Percentiles rank a stretch among this genome's conserved stretches.
phyloP scores from a whole-genome alignment of 371 early-diverging fungal species.

The Rhizopus delemar region DNA sequence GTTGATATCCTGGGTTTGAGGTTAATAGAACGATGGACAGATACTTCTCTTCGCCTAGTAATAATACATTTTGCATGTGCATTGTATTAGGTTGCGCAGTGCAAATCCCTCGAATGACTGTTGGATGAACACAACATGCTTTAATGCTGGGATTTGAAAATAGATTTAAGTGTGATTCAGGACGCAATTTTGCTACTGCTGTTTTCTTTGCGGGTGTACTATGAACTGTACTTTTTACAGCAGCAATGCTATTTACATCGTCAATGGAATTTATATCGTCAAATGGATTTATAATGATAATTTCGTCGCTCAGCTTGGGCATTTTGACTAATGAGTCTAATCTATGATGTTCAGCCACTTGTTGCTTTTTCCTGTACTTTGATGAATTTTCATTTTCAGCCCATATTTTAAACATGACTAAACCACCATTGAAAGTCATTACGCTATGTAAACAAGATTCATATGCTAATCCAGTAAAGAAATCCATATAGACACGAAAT shows the following conservation, averaged over 20 bases:
- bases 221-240: not conserved
- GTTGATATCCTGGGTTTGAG: slow-evolving; percentile 43
- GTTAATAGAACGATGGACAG: slow-evolving; percentile 38
- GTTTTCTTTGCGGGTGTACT: not conserved
- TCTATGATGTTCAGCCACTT: not conserved
- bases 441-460: slow-evolving; percentile 48
- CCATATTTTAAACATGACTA: slow-evolving; percentile 53
- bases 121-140: slow-evolving; percentile 51
- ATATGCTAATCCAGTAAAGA: slow-evolving; percentile 44
- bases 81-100: slow-evolving; percentile 38
- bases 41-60: slow-evolving; percentile 50
- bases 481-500: slow-evolving; percentile 45
- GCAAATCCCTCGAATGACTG: slow-evolving; percentile 44
- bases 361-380: not conserved
- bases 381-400: slow-evolving; percentile 18
- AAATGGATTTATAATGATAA: slow-evolving; percentile 23
- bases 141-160: slow-evolving; percentile 29
- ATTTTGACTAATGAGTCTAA: slow-evolving; percentile 7
- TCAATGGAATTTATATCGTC: slow-evolving; percentile 17
- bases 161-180: slow-evolving; percentile 36
- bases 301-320: slow-evolving; percentile 45
- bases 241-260: slow-evolving; percentile 2
- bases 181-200: slow-evolving; percentile 6
- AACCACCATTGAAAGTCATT: slow-evolving; percentile 43
- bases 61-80: slow-evolving; percentile 48